A percentile compares a stretch with the other conserved stretches of the same genome.
These are phyloP conservation scores for Geotrichum fermentans DNA, from an alignment of 1,139 yeast genomes.

Conservation along the genomic window DNA sequence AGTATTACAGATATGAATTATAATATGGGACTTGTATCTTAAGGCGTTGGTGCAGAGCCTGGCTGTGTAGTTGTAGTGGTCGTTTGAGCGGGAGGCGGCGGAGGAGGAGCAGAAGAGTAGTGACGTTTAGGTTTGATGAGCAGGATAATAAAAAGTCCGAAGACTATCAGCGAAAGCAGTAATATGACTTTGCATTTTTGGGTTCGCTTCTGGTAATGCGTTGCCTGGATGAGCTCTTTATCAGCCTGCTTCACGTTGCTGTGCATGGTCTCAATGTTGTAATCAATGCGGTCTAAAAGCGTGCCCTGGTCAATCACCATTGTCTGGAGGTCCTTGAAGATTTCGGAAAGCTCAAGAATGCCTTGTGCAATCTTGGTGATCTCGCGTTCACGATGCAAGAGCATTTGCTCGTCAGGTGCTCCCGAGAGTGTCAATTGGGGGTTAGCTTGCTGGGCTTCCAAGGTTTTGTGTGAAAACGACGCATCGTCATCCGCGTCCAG, in stretches of 20 bases:
- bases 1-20: not conserved
- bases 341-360: constrained; percentile 84
- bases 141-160: constrained; percentile 66
- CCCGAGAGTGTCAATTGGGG: constrained; percentile 16
- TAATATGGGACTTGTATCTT: not conserved
- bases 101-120: constrained; percentile 22
- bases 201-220: constrained; percentile 76
- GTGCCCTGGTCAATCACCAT: constrained; percentile 96
- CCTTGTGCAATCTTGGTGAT: constrained; percentile 90
- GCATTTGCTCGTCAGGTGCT: constrained; percentile 18
- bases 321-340: constrained; percentile 87
- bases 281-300: constrained; percentile 84
- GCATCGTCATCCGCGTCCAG: constrained; percentile 41
- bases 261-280: constrained; percentile 75
- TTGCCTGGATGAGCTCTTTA: constrained; percentile 70
- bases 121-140: constrained; percentile 57
- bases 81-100: constrained; percentile 10
- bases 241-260: constrained; percentile 73
- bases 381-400: constrained; percentile 73
- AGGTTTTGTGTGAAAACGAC: constrained; percentile 41
- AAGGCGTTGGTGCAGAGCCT: not conserved
- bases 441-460: constrained; percentile 34
- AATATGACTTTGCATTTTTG: constrained; percentile 87
- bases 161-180: constrained; percentile 61
- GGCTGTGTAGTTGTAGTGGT: not conserved